phyloP scores from a whole-genome alignment of 2,329 filamentous ascomycete genomes.

The Neurospora sp. region DNA sequence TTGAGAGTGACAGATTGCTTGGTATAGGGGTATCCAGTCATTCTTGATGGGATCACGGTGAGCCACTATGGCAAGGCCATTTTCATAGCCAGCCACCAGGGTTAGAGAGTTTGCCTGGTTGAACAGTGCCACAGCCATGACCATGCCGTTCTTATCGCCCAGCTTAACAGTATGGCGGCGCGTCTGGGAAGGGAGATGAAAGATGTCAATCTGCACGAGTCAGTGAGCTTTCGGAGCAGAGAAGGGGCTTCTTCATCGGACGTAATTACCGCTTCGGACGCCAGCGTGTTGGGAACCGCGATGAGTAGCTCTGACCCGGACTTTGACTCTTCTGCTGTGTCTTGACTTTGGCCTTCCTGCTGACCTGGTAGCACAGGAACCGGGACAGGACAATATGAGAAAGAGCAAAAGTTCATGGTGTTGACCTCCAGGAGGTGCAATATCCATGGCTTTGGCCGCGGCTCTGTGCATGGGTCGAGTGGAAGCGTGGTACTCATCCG shows the following conservation, averaged over 20 bases:
- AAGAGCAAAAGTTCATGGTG: constrained; percentile 90
- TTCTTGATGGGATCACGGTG: constrained; percentile 34
- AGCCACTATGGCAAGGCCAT: constrained; percentile 63
- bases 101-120: constrained; percentile 41
- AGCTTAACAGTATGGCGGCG: constrained; percentile 51
- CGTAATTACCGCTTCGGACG: constrained; percentile 54
- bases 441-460: constrained; percentile 66
- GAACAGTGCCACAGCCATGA: constrained; percentile 69
- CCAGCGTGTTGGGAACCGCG: constrained; percentile 70
- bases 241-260: background rate
- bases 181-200: constrained; percentile 63
- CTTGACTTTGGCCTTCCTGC: background rate
- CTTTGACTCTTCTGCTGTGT: constrained; percentile 6
- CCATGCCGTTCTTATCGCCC: constrained; percentile 60
- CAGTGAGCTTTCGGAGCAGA: background rate
- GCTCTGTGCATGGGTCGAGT: constrained; percentile 45
- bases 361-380: background rate
- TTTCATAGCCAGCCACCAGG: constrained; percentile 74
- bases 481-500: constrained; percentile 60
- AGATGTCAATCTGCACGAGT: constrained; percentile 61
- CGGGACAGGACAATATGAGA: constrained; percentile 45
- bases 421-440: constrained; percentile 77
- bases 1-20: constrained; percentile 60
- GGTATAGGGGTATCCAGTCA: constrained; percentile 47
- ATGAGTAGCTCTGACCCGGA: constrained; percentile 45